phyloP scores from a whole-genome alignment of 768 basidiomycete genomes.

The Tylopilus subfusipes region DNA sequence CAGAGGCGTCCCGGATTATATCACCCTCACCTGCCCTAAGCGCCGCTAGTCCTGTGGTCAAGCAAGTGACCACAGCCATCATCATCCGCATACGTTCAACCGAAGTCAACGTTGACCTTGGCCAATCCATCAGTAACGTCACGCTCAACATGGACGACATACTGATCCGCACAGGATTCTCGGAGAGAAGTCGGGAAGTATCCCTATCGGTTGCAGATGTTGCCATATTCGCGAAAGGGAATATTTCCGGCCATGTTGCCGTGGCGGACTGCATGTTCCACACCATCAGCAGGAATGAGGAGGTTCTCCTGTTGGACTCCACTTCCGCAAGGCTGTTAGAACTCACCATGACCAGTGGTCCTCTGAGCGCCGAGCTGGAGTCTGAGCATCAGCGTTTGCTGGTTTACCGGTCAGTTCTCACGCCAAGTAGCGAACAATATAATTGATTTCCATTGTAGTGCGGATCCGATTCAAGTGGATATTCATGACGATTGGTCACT shows the following conservation, averaged over 20 bases:
- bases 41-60: conserved; percentile 14
- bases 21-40: conserved; percentile 15
- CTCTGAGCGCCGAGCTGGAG: conserved; percentile 61
- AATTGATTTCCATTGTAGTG: conserved; percentile 39
- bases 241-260: conserved; percentile 62
- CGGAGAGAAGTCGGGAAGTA: conserved; percentile 57
- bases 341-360: conserved; percentile 69
- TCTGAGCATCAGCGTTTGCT: conserved; percentile 75
- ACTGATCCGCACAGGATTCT: conserved; percentile 63
- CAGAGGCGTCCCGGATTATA: conserved; percentile 19
- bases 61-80: conserved; percentile 56
- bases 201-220: conserved; percentile 62
- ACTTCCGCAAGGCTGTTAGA: conserved; percentile 57
- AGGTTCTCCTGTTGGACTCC: conserved; percentile 31
- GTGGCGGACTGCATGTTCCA: conserved; percentile 75
- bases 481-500: conserved; percentile 82
- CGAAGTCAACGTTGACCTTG: conserved; percentile 75
- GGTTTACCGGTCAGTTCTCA: conserved; percentile 61
- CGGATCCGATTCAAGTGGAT: conserved; percentile 71
- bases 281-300: conserved; percentile 58
- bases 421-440: neutral
- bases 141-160: conserved; percentile 63
- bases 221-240: conserved; percentile 57
- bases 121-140: conserved; percentile 76
- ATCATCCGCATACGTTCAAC: conserved; percentile 72